Evolutionary conservation across 768 basidiomycete genomes (phyloP), one percentile per base, ranked within the genome.

Genomic region (Crassisporium funariophilum): DNA sequence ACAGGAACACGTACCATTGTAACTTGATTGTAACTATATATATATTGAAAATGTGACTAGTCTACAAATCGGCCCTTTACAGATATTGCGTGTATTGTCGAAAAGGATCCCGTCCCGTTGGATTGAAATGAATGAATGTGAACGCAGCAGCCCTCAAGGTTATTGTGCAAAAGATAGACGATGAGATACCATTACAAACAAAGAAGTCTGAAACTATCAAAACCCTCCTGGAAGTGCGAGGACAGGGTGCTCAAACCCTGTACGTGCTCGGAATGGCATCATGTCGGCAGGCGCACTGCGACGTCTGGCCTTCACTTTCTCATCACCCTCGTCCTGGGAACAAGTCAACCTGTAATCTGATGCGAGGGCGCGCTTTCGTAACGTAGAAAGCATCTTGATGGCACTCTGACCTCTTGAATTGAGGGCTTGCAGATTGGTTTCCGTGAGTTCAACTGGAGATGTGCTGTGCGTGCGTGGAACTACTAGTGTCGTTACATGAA

Each of bases 221-320:
- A 87, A 84, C 22, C 75, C 79, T 23, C 82, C 83, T 4, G 80
- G 78, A 50, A 83, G 60, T 9, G 72, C 64, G 35, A 88, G 74
- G 35, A 81, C 72, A 11, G 81, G 79, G 57, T 82, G 80, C 54
- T 76, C 68, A 59, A 86, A 86, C 33, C 79, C 82, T 35, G 59
- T 52, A 44, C 84, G 82, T 37, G 71, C 67, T 35, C 70, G 66
- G 15, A 58, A 62, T 15, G 70, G 66, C 48, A 74, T 68, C 29
- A 86, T 64, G 59, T 87, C 81, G 9, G 81, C 82, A 17, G 84
- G 85, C 7, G 82, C 83, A 58, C 83, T 85, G 55, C 73, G 73
- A 41, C 85, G 76, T 61, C 73, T 78, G 62, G 68, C 71, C 52
- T 72, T 73, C 44, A 48, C 49, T 39, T 65, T 51, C 4, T 38